These are phyloP conservation scores for Talaromyces liani DNA, from an alignment of 495 filamentous ascomycete genomes.

Conservation along the genomic window DNA sequence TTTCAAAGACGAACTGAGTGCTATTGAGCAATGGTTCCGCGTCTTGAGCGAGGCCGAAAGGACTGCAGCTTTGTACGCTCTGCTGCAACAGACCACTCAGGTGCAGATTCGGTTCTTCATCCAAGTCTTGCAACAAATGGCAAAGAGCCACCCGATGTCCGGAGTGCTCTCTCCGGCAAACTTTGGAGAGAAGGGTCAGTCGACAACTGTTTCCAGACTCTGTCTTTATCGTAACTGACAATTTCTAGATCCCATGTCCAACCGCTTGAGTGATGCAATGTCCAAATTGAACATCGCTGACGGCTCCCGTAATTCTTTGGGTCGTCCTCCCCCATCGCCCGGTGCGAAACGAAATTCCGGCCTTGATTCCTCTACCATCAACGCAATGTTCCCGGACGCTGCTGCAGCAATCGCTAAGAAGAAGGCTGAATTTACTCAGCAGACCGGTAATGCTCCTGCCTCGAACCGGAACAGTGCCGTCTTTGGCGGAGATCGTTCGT, in stretches of 20 bases:
- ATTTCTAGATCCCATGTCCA: conserved; percentile 85
- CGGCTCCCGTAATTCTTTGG: conserved; percentile 77
- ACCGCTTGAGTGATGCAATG: conserved; percentile 96
- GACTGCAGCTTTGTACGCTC: conserved; percentile 88
- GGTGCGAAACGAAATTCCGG: conserved; percentile 84
- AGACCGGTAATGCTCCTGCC: conserved; percentile 80
- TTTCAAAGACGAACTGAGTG: conserved; percentile 97
- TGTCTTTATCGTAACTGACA: conserved; percentile 3
- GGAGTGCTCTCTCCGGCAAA: conserved; percentile 91
- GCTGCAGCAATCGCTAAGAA: conserved; percentile 96
- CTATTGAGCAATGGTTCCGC: conserved; percentile 99
- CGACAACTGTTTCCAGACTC: background rate
- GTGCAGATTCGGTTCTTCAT: conserved; percentile 99
- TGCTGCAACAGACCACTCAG: conserved; percentile 96
- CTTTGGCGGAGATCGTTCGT: conserved; percentile 73
- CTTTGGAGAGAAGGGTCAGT: conserved; percentile 84
- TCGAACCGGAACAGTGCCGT: conserved; percentile 91
- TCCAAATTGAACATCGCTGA: conserved; percentile 75
- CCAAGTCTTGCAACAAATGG: conserved; percentile 97
- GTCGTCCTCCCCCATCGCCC: conserved; percentile 68
- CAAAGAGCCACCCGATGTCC: conserved; percentile 95
- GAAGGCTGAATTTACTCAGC: conserved; percentile 92
- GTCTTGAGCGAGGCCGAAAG: conserved; percentile 94
- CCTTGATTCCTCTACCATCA: conserved; percentile 87
- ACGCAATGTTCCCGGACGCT: conserved; percentile 98